Evolutionary conservation across 257 asterid genomes (phyloP).

Genomic region (Datura wrightii): DNA sequence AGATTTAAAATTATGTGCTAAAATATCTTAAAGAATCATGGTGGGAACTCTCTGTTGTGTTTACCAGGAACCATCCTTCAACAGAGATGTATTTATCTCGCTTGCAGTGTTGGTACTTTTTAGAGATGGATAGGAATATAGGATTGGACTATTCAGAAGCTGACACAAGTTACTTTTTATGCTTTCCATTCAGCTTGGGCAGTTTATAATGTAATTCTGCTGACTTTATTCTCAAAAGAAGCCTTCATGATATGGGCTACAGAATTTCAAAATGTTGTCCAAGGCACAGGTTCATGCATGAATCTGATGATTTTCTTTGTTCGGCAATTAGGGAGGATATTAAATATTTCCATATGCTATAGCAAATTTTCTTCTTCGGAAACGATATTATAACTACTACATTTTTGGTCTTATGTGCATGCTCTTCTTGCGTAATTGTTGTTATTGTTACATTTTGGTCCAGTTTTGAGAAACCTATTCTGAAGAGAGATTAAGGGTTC

Average conservation of each 20-base stretch:
- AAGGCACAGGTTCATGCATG: not conserved
- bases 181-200: not conserved
- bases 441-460: no score
- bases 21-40: not conserved
- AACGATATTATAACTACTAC: not conserved
- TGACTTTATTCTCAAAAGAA: not conserved
- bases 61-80: constrained; percentile 12
- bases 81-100: not conserved
- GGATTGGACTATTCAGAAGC: not conserved
- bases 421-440: not conserved
- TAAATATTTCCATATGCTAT: not conserved
- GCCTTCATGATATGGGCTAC: not conserved
- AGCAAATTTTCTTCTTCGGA: not conserved
- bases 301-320: not conserved
- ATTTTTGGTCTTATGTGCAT: not conserved
- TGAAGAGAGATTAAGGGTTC: no score
- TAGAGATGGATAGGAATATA: not conserved
- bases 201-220: not conserved
- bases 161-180: not conserved
- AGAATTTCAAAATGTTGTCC: not conserved
- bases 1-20: not conserved
- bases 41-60: constrained; percentile 9
- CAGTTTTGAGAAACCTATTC: no score
- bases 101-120: not conserved
- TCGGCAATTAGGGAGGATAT: not conserved